Base-by-base conservation (phyloP, 345 rosid species). In the Rhodamnia rubescens region DNA sequence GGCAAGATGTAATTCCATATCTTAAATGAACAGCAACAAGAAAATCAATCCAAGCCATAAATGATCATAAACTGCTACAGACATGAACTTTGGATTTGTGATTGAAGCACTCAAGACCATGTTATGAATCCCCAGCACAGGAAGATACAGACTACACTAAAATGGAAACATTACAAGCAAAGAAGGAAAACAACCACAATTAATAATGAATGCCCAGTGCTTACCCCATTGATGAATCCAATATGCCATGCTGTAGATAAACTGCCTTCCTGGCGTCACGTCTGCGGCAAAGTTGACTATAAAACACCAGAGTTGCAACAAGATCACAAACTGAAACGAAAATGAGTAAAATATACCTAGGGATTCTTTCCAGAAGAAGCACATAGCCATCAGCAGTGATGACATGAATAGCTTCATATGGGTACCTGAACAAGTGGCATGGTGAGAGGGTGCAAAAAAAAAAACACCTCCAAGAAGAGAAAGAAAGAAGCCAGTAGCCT, bases 201-300 rank as follows among this genome's bases (percentile, higher is more conserved):
- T 69, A 32, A 69, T 32, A 69, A 69, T 18, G 24, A 69, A 5
- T 32, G 44, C 78, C 78, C 42, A 16, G 44, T 69, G 84, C 96
- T 92, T 83, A 96, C 99, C 98, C 98, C 98, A 97, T 93, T 26
- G 99, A 96, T 55, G 99, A 92, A 92, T 97, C 99, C 89, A 96
- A 88, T 78, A 97, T 83, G 55, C 99, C 99, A 88, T 97, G 99
- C 89, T 95, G 99, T 83, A 97, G 90, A 89, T 90, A 97, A 84
- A 97, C 97, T 85, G 94, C 98, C 87, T 95, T 97, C 88, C 93
- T 91, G 16, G 99, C 94, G 90, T 95, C 98, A 56, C 98, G 98
- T 89, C 98, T 97, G 92, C 84, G 83, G 44, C 84, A 84, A 26
- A 74, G 83, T 14, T 40, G 42, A 83, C 10, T 56, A 87, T 90